These are phyloP conservation scores for Didymella arachidicola DNA, from an alignment of 2,329 filamentous ascomycete species.

Conservation along the genomic window DNA sequence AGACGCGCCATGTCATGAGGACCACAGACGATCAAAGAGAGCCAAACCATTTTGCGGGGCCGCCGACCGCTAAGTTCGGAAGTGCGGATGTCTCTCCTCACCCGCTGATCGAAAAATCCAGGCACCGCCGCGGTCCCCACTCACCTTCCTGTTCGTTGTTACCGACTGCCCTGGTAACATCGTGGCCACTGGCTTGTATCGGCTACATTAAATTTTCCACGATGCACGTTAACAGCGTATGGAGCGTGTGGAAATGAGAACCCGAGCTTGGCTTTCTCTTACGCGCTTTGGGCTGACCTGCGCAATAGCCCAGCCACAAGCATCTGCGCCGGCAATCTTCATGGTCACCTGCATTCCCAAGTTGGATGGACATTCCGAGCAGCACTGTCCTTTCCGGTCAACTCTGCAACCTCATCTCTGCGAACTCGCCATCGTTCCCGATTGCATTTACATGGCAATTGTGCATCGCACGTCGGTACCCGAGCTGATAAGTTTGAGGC, in stretches of 20 bases:
- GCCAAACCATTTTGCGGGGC: conserved; percentile 24
- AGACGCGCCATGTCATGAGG: conserved; percentile 37
- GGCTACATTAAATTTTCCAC: conserved; percentile 7
- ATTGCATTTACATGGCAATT: neutral
- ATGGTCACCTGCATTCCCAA: conserved; percentile 1
- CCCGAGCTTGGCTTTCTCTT: neutral
- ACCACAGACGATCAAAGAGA: conserved; percentile 36
- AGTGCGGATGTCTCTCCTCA: conserved; percentile 5
- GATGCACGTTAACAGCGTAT: conserved; percentile 16
- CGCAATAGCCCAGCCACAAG: conserved; percentile 7
- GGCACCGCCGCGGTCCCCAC: conserved; percentile 23
- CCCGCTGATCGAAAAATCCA: conserved; percentile 19
- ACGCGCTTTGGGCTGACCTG: conserved; percentile 9
- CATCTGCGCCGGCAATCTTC: neutral
- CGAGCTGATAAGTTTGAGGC: conserved; percentile 5
- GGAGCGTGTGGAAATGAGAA: conserved; percentile 11
- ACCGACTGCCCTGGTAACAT: conserved; percentile 15
- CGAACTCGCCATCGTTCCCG: neutral
- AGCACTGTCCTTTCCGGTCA: conserved; percentile 8
- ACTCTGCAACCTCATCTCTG: neutral
- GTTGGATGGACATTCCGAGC: conserved; percentile 5
- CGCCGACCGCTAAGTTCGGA: conserved; percentile 31
- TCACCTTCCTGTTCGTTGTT: conserved; percentile 35
- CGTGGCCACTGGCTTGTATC: conserved; percentile 14
- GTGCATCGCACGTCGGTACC: neutral